A percentile compares a stretch with the other conserved stretches of the same genome.
Conservation (phyloP, 1,284 basidiomycete species). For the Leccinum olivaceoglutinosum region DNA sequence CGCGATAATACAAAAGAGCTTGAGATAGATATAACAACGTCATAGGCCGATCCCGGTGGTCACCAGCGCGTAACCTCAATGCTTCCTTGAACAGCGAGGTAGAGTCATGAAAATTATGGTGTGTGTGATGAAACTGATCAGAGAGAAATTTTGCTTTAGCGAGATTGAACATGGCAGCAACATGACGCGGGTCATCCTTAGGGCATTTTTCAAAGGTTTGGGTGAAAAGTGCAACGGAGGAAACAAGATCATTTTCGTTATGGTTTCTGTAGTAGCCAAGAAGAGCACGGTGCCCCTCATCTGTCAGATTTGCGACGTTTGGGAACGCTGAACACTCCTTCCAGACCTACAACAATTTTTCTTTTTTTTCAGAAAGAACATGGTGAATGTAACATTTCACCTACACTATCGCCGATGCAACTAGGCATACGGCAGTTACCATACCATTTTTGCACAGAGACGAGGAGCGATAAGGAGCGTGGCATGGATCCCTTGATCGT, state of each 20-base stretch:
- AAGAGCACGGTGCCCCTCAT: not conserved
- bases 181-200: not conserved
- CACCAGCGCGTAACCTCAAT: conserved; percentile 1
- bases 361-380: too few species aligned
- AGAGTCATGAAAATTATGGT: not conserved
- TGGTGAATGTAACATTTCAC: too few species aligned
- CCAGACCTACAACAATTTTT: too few species aligned
- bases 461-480: not conserved
- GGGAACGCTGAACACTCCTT: too few species aligned
- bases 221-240: conserved; percentile 10
- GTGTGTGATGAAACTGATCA: not conserved
- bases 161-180: conserved; percentile 10
- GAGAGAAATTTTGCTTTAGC: conserved; percentile 6
- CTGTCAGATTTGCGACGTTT: too few species aligned
- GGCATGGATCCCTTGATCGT: not conserved
- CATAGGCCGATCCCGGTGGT: conserved; percentile 7
- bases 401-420: too few species aligned
- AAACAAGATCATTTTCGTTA: conserved; percentile 1
- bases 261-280: not conserved
- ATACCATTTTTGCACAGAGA: not conserved
- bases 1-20: too few species aligned
- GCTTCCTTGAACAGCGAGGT: conserved; percentile 1
- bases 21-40: conserved; percentile 5
- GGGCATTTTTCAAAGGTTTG: conserved; percentile 4
- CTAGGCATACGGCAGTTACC: not conserved